A percentile compares a stretch with the other conserved stretches of the same genome.
These are phyloP conservation scores for Mortierella polycephala DNA, from an alignment of 371 early-diverging fungal species.

Conservation along the genomic window DNA sequence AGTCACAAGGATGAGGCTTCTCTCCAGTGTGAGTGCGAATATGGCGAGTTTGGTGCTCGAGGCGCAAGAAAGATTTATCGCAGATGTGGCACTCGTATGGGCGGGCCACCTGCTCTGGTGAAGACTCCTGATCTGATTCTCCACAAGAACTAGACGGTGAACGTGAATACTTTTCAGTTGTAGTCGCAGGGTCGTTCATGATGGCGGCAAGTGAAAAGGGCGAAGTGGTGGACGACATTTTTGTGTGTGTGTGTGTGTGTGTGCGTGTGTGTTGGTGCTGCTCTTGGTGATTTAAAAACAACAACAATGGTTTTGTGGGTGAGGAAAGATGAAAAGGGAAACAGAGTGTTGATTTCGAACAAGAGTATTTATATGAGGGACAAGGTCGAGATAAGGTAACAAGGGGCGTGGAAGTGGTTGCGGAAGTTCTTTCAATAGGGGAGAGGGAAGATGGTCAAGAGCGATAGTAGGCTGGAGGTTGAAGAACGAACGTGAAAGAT, in stretches of 20 bases:
- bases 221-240: constrained; percentile 37
- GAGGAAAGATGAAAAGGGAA: neutral
- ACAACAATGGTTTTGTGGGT: neutral
- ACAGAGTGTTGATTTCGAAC: neutral
- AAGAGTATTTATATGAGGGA: too few species aligned
- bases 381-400: neutral
- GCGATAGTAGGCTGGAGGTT: neutral
- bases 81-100: constrained; percentile 75
- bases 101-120: constrained; percentile 48
- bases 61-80: constrained; percentile 70
- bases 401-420: neutral
- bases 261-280: neutral
- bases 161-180: constrained; percentile 7
- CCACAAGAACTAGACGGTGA: constrained; percentile 24
- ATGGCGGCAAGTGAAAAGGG: constrained; percentile 55
- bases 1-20: constrained; percentile 80
- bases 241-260: neutral
- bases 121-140: constrained; percentile 42
- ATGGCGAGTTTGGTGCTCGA: constrained; percentile 81
- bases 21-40: constrained; percentile 88
- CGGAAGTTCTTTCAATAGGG: neutral
- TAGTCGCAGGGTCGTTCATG: constrained; percentile 43
- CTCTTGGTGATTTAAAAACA: neutral
- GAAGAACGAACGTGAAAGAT: neutral
- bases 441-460: neutral